Evolutionary conservation across 164 flowering plant species (phyloP), one percentile per base, ranked within the genome.

Genomic region (Vitis rotundifolia): DNA sequence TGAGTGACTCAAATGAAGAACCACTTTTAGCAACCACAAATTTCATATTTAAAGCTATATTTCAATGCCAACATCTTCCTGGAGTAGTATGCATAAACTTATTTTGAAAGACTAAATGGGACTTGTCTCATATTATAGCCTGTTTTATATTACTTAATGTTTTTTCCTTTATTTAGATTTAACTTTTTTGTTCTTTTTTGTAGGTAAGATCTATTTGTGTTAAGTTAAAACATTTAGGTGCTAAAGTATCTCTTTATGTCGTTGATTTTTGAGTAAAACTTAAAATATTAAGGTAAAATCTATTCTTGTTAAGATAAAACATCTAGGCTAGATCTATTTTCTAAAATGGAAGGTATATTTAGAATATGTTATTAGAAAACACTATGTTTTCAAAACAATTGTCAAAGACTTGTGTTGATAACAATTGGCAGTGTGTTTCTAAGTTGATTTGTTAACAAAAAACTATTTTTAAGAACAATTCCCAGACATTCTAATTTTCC

Each of bases 1-100:
- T 96, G 84, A 51, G 75, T 19, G 92, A 88, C 67, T 87, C 90
- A 64, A 89, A 90, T 74, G 92, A 91, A 71, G 95, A 90, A 78
- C 83, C 86, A 61, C 92, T 96, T 73, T 91, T 80, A 59, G 97
- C 90, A 37, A 84, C 93, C 52, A 77, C 91, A 18, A 86, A 84
- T 80, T 96, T 90, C 71, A 81, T 91, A 59, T 87, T 92, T 62
- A 91, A 91, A 75, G 95, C 97, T 74, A 97, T 95, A 68, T 78
- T 90, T 52, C 90, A 91, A 44, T 92, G 98, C 74, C 97, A 92
- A 75, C 94, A 85, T 79, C 88, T 96, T 76, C 86, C 94, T 70
- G 90, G 88, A 86, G 97, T 97, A 67, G 99, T 96, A 87, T 60
- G 96, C 37, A 58, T 68, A 19, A 55, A 68, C 31, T 12, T 11